These are phyloP conservation scores for Immersiporthe knoxdaviesiana DNA, from an alignment of 2,329 filamentous ascomycete genomes.

Conservation along the genomic window DNA sequence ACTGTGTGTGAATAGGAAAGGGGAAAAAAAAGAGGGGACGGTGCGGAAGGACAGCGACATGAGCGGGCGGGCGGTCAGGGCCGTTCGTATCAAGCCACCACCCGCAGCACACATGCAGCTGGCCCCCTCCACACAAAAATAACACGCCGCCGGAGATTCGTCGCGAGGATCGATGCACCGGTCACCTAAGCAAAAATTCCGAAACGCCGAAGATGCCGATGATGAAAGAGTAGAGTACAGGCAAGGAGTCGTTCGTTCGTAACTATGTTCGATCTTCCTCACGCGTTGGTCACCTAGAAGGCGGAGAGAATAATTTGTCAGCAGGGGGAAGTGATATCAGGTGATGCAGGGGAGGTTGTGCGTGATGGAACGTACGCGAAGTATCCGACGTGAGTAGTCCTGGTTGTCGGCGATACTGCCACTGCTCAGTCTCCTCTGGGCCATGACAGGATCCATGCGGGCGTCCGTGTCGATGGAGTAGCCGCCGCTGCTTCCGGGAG, in stretches of 20 bases:
- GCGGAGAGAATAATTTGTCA: conserved; percentile 30
- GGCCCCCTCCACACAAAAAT: conserved; percentile 24
- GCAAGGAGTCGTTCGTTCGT: conserved; percentile 43
- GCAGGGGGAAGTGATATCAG: neutral
- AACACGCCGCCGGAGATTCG: conserved; percentile 27
- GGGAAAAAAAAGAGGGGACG: conserved; percentile 42
- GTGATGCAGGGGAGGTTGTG: neutral
- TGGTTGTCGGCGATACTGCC: conserved; percentile 97
- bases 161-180: conserved; percentile 32
- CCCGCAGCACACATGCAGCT: conserved; percentile 28
- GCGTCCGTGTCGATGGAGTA: conserved; percentile 75
- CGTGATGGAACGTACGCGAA: conserved; percentile 69
- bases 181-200: conserved; percentile 34
- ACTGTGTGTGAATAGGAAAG: conserved; percentile 16
- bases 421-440: conserved; percentile 82
- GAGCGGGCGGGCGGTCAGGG: conserved; percentile 28
- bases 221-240: conserved; percentile 41
- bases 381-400: conserved; percentile 93
- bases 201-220: conserved; percentile 45
- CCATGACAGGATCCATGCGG: conserved; percentile 84
- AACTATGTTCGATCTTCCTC: conserved; percentile 40
- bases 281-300: conserved; percentile 62
- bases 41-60: conserved; percentile 39
- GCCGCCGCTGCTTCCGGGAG: conserved; percentile 64
- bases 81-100: conserved; percentile 35